Conservation (phyloP, 192 early-diverging fungal genomes). For the Coemansia sp. region DNA sequence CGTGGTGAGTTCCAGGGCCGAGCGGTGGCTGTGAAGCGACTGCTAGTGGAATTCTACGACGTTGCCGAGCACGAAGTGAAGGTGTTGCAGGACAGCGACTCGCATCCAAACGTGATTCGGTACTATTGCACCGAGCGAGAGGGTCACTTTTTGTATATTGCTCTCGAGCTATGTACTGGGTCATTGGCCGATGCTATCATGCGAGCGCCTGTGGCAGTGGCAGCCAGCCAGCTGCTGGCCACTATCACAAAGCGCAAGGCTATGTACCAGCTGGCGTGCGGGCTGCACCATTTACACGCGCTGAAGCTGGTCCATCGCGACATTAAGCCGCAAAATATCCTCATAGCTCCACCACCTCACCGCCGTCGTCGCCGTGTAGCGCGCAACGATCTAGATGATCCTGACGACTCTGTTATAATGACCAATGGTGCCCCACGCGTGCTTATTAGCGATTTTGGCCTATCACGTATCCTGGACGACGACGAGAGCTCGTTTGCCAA, state of each 20-base stretch:
- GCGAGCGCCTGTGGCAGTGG: slow-evolving; percentile 45
- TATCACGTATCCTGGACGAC: slow-evolving; percentile 91
- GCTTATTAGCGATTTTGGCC: slow-evolving; percentile 96
- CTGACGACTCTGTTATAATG: slow-evolving; percentile 32
- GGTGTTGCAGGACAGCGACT: slow-evolving; percentile 89
- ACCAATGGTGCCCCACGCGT: slow-evolving; percentile 61
- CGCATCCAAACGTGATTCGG: slow-evolving; percentile 95
- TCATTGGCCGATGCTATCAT: slow-evolving; percentile 88
- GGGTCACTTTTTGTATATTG: slow-evolving; percentile 95
- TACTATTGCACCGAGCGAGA: slow-evolving; percentile 91
- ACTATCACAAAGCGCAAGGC: slow-evolving; percentile 64
- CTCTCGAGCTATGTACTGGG: slow-evolving; percentile 90
- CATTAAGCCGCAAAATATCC: slow-evolving; percentile 96
- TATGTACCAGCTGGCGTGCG: slow-evolving; percentile 82
- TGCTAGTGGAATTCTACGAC: slow-evolving; percentile 95
- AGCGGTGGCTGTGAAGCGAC: slow-evolving; percentile 90
- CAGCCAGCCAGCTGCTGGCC: slow-evolving; percentile 51
- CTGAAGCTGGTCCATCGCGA: slow-evolving; percentile 98
- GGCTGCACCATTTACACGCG: slow-evolving; percentile 86
- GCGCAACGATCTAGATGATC: slow-evolving; percentile 6
- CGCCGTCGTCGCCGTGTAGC: slow-evolving; percentile 27
- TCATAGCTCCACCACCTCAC: slow-evolving; percentile 70
- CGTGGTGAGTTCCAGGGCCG: slow-evolving; percentile 92
- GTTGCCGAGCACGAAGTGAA: slow-evolving; percentile 93
- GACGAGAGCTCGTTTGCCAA: slow-evolving; percentile 95